phyloP scores from a whole-genome alignment of 1,139 yeast species.

The Nakaseomyces kungkrabaensis region DNA sequence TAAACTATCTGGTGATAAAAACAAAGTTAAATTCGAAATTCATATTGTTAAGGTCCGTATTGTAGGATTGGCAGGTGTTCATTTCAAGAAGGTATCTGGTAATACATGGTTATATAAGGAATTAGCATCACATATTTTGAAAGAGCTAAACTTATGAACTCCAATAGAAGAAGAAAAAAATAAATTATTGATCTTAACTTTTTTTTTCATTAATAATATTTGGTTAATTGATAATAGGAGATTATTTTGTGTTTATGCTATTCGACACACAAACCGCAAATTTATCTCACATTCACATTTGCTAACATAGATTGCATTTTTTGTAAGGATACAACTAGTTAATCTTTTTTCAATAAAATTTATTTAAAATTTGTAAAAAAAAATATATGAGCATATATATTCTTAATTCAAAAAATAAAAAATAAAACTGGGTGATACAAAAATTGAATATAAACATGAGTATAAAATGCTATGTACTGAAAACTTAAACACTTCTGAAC shows the following conservation, averaged over 20 bases:
- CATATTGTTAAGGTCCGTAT: slow-evolving; percentile 89
- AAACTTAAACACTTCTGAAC: too few species aligned
- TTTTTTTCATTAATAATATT: background rate
- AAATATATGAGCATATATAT: background rate
- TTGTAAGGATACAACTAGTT: too few species aligned
- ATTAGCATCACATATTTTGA: slow-evolving; percentile 75
- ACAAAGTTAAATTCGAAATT: slow-evolving; percentile 68
- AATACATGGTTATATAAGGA: slow-evolving; percentile 94
- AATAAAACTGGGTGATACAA: too few species aligned
- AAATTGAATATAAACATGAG: too few species aligned
- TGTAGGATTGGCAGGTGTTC: slow-evolving; percentile 89
- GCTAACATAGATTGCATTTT: too few species aligned
- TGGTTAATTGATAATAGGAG: too few species aligned
- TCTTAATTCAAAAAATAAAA: background rate
- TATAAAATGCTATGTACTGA: too few species aligned
- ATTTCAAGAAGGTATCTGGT: slow-evolving; percentile 85
- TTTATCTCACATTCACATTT: background rate
- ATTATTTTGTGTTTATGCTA: too few species aligned
- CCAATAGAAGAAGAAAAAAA: background rate
- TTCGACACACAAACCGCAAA: too few species aligned
- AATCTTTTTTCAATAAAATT: background rate
- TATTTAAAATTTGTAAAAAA: background rate
- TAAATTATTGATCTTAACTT: background rate
- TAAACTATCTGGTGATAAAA: slow-evolving; percentile 11
- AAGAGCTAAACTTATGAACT: slow-evolving; percentile 54